Evolutionary conservation across 495 filamentous ascomycete species (phyloP), one percentile per base, ranked within the genome.

Genomic region (Neurospora cerealis): DNA sequence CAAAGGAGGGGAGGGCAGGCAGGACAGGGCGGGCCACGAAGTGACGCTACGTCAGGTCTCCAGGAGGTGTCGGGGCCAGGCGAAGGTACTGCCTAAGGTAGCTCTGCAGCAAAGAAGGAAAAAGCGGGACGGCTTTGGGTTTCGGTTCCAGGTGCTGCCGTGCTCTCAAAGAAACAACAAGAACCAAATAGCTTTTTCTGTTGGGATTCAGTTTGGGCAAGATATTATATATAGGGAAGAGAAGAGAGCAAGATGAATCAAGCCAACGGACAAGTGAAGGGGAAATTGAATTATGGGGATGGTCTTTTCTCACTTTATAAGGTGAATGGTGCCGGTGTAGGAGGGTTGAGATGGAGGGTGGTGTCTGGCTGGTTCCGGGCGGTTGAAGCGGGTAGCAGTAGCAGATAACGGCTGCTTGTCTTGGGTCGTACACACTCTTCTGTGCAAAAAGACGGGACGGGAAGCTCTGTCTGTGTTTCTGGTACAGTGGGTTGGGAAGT

Each of bases 21-120:
- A 69, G 72, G 44, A 19, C 44, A 70, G 71, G 37, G 46, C n/a
- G 46, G 71, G 71, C 71, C 73, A 70, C 24, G 71, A 54, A 40
- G 54, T 66, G n/a, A 62, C 48, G 48, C 54, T 62, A 62, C 54
- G 54, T 62, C 54, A 62, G 54, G 54, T 62, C 54, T 62, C 28
- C 54, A 34, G 54, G 54, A 72, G 71, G 62, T 71, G 46, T 62
- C 21, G 44, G 36, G 73, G 28, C 42, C 54, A 69, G 60, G 62
- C 60, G 72, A 42, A 42, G 36, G 70, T 69, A 36, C 72, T 32
- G 54, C 54, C 54, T 7, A 62, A 62, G 54, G 54, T 62, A 62
- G 54, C 54, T 62, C 24, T 62, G 24, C 54, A 62, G 54, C 54
- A 62, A 34, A 34, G 54, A 4, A 62, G 28, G 54, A 62, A 62